Evolutionary conservation across 1,284 basidiomycete genomes (phyloP), one percentile per base, ranked within the genome.

Genomic region (Puccinia sorghi): DNA sequence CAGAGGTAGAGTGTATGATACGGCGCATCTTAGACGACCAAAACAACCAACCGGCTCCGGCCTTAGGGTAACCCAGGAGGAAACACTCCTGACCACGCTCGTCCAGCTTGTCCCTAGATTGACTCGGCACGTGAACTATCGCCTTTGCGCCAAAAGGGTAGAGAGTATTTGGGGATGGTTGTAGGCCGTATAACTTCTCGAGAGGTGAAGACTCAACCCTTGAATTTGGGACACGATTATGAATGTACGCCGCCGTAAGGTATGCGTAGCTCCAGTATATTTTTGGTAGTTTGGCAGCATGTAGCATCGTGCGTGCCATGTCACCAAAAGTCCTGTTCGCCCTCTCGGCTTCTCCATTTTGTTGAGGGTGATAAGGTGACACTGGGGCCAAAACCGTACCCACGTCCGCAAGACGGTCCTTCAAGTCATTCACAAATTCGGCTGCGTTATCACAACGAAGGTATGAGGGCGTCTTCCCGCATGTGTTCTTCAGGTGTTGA

Each of bases 1-100:
- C 64, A 0, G 15, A 43, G 37, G 39, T 66, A 0, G 39, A 66
- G 32, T 46, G n/a, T 1, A 59, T n/a, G 2, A 15, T 32, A 0
- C 11, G 25, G 8, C 9, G 12, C 7, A 12, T 8, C 3, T 46
- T 59, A 12, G 56, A n/a, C 11, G 11, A 15, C 32, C 22, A 61
- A 9, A 73, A 73, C 3, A 73, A 25, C 71, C 71, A 73, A 0
- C 71, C 71, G 2, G 56, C 22, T 13, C 72, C 64, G 22, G 64
- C 17, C 6, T 5, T 39, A 5, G 64, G 46, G 46, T 43, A 66
- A 3, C 39, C 46, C 1, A 66, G 64, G 0, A 66, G 39, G 3
- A 13, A 4, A 4, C 39, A 0, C 27, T 66, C 20, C 1, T 4
- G 15, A 12, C 11, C 39, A 11, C 64, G n/a, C 39, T 22, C 64